Evolutionary conservation across 768 basidiomycete species (phyloP).

Genomic region (Xerocomellus dryophilus): DNA sequence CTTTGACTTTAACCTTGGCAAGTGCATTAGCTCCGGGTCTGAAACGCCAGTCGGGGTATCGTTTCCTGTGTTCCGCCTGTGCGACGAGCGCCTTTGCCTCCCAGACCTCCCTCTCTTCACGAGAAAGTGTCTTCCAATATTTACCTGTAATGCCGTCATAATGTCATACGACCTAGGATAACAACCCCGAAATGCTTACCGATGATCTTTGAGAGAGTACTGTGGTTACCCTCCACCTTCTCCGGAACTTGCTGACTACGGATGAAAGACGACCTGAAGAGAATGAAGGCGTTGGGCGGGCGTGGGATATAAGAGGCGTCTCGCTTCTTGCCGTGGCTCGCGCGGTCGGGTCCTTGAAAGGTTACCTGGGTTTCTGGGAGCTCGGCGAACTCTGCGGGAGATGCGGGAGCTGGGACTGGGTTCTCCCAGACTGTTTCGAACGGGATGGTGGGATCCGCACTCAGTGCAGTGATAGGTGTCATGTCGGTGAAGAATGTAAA

Average conservation of each 20-base stretch:
- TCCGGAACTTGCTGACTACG: slow-evolving; percentile 69
- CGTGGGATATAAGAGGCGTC: slow-evolving; percentile 77
- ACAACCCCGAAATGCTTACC: slow-evolving; percentile 37
- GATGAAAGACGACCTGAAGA: slow-evolving; percentile 79
- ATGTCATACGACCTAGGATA: neutral
- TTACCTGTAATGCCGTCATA: slow-evolving; percentile 43
- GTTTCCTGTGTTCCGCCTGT: slow-evolving; percentile 66
- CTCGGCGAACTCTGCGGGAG: slow-evolving; percentile 20
- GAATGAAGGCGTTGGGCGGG: slow-evolving; percentile 83
- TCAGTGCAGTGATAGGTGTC: slow-evolving; percentile 50
- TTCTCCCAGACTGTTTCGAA: slow-evolving; percentile 36
- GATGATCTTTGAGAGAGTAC: slow-evolving; percentile 78
- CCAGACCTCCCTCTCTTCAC: slow-evolving; percentile 68
- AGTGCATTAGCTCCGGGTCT: slow-evolving; percentile 56
- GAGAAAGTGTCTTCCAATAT: slow-evolving; percentile 70
- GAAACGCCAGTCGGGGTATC: slow-evolving; percentile 83
- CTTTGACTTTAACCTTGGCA: slow-evolving; percentile 38
- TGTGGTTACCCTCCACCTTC: slow-evolving; percentile 77
- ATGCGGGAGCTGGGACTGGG: slow-evolving; percentile 15
- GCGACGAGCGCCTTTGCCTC: slow-evolving; percentile 71
- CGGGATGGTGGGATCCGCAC: slow-evolving; percentile 32
- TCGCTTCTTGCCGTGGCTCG: slow-evolving; percentile 58
- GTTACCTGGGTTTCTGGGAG: slow-evolving; percentile 19
- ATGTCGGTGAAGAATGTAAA: slow-evolving; percentile 66
- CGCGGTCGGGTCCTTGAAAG: slow-evolving; percentile 35